Percentiles rank a stretch among this genome's conserved stretches.
These are phyloP conservation scores for Fusarium sp. DNA, from an alignment of 2,329 filamentous ascomycete genomes.

Conservation along the genomic window DNA sequence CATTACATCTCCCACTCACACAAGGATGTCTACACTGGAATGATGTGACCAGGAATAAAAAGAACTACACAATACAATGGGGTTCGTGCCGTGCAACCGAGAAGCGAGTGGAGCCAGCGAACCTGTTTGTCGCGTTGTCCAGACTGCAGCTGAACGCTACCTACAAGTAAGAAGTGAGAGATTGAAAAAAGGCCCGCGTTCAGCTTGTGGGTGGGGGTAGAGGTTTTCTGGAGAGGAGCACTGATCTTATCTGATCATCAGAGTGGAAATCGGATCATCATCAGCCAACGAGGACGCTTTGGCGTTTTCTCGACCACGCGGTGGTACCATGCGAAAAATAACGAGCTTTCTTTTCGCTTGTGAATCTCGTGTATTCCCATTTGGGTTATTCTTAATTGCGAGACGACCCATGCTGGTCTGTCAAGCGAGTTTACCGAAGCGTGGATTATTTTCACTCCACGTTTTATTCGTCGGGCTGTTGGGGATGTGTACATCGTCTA, in stretches of 20 bases:
- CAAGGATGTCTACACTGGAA: neutral
- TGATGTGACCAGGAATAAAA: neutral
- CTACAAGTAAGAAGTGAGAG: neutral
- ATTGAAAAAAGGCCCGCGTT: neutral
- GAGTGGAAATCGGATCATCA: neutral
- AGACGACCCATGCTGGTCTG: neutral
- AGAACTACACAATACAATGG: conserved; percentile 3
- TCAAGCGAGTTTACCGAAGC: neutral
- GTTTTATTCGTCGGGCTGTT: neutral
- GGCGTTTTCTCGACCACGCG: neutral
- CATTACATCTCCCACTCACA: neutral
- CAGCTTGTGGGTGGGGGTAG: neutral
- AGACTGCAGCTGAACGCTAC: neutral
- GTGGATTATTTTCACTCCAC: neutral
- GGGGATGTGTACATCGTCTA: neutral
- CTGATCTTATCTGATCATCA: conserved; percentile 10
- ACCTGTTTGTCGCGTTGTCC: conserved; percentile 8
- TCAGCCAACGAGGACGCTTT: neutral
- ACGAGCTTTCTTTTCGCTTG: neutral
- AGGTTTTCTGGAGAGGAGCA: neutral
- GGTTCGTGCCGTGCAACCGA: conserved; percentile 2
- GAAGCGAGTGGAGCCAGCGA: neutral
- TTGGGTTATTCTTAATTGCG: neutral
- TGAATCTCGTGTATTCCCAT: neutral
- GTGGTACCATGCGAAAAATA: neutral